Base-by-base conservation (phyloP, 2,329 filamentous ascomycete genomes). In the Aspergillus thermomutatus region DNA sequence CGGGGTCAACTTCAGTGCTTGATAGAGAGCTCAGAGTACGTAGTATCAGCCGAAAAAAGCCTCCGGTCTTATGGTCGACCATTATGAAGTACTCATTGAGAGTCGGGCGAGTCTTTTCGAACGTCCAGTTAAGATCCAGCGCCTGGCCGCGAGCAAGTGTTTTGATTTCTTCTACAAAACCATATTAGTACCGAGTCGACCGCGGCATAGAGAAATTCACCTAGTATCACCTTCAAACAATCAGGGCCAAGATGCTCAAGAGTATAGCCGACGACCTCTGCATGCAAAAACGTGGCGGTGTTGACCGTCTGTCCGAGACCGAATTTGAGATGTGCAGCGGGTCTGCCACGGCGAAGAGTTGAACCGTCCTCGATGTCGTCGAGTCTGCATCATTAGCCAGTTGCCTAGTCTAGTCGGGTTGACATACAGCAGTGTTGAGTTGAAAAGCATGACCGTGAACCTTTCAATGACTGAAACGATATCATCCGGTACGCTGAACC, bases 51-150 rank as follows among this genome's bases (percentile, higher is more conserved):
- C 62, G 52, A 48, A 69, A 68, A 17, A 68, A 57, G 1, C 62
- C 58, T 1, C 66, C 66, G 1, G 63, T 67, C 49, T 66, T 69
- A 50, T 64, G 57, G 25, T 67, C 67, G n/a, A 70, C 58, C 67
- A 70, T 70, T 5, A 58, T 50, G 2, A 68, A 50, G n/a, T 69
- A 69, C n/a, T 70, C 56, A 0, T 56, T 51, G 4, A 60, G 58
- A 0, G 61, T 58, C 0, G 68, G 68, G 25, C 63, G 66, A 1
- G 11, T 45, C 7, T 25, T 21, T 27, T 58, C n/a, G 26, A 54
- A 59, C n/a, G 41, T 64, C 60, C 62, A 69, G 50, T 61, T 48
- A 1, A 69, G 56, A 37, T 69, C 67, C 5, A 62, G 53, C 4
- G 52, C 55, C 31, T 69, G 65, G 5, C 63, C 65, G 2, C 54